A percentile compares a stretch with the other conserved stretches of the same genome.
Conservation (phyloP, 2,329 filamentous ascomycete species). For the Sporothrix schenckii region DNA sequence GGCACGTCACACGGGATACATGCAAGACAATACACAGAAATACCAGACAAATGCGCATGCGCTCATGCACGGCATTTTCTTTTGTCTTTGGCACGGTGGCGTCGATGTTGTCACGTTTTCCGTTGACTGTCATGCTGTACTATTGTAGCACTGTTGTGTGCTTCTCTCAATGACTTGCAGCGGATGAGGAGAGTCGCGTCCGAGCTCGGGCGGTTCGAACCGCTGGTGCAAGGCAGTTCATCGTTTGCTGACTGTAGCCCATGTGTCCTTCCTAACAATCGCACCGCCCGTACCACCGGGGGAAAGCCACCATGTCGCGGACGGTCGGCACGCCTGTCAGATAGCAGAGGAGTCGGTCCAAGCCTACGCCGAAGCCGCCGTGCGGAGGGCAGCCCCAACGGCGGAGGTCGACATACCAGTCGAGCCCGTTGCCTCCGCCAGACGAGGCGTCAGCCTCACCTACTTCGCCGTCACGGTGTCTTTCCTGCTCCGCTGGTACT, state of each 20-base stretch:
- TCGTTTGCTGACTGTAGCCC: no score
- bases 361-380: conserved; percentile 87
- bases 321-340: conserved; percentile 79
- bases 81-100: background rate
- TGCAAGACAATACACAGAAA: background rate
- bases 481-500: background rate
- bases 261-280: conserved; percentile 51
- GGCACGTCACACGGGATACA: background rate
- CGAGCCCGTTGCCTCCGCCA: conserved; percentile 50
- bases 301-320: conserved; percentile 83
- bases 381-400: conserved; percentile 91
- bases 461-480: no score
- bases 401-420: conserved; percentile 88
- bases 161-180: background rate
- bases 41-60: conserved; percentile 1
- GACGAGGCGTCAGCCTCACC: background rate
- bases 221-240: no score
- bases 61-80: background rate
- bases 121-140: no score
- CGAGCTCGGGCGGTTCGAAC: background rate
- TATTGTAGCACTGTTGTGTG: background rate
- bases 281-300: conserved; percentile 69
- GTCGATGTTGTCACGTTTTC: no score
- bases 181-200: background rate
- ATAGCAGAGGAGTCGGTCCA: conserved; percentile 84